phyloP scores from a whole-genome alignment of 2,329 filamentous ascomycete species.

The Ascocoryne sarcoides region DNA sequence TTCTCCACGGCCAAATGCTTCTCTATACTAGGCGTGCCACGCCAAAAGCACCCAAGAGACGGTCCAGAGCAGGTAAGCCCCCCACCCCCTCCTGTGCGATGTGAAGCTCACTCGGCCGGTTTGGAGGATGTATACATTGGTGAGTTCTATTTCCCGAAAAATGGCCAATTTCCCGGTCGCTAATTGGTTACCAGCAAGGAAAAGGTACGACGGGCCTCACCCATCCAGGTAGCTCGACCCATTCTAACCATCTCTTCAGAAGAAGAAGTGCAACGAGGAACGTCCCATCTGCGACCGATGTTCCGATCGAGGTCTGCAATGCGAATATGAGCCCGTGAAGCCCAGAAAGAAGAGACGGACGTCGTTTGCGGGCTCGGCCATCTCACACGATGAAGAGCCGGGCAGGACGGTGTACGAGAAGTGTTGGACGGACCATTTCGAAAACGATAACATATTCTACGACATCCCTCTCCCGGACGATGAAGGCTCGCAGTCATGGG shows the following conservation, averaged over 20 bases:
- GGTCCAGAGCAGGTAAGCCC: conserved; percentile 48
- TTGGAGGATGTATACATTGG: conserved; percentile 27
- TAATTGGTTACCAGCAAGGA: conserved; percentile 25
- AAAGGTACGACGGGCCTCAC: conserved; percentile 20
- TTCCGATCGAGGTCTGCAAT: conserved; percentile 20
- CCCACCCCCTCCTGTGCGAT: neutral
- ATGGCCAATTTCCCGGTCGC: neutral
- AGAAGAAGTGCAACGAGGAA: conserved; percentile 29
- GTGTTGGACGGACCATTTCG: conserved; percentile 18
- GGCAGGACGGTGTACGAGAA: conserved; percentile 10
- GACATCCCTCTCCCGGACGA: neutral
- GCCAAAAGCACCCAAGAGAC: conserved; percentile 49
- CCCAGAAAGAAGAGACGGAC: conserved; percentile 22
- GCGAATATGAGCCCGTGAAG: conserved; percentile 28
- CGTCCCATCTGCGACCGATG: conserved; percentile 27
- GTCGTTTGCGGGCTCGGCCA: conserved; percentile 19
- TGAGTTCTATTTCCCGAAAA: conserved; percentile 11
- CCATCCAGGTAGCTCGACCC: neutral
- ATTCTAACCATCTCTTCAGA: conserved; percentile 18
- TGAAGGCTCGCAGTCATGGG: conserved; percentile 11
- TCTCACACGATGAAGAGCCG: conserved; percentile 14
- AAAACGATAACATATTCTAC: conserved; percentile 11
- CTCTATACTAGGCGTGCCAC: conserved; percentile 48
- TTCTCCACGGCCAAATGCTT: conserved; percentile 36
- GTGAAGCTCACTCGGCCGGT: conserved; percentile 11